Base-by-base conservation (phyloP, 208 protist genomes). In the Vickermania spadyakhi region DNA sequence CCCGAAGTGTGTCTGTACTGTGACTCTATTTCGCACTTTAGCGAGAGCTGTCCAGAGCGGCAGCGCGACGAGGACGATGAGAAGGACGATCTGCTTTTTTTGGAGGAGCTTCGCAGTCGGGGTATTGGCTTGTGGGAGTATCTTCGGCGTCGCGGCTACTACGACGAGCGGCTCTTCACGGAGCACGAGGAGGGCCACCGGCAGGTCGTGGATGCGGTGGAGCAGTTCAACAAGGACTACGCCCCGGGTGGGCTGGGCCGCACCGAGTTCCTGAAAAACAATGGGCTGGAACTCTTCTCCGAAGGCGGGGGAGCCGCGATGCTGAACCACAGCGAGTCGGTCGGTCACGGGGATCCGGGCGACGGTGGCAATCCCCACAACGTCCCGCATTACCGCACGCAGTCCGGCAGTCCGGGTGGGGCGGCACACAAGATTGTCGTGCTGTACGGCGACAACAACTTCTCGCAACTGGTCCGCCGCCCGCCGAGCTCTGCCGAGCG, bases 1-100 rank as follows among this genome's bases (percentile, higher is more conserved):
- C 86, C 86, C 0, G 79, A 94, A 28, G 81, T 94, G 30, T 94
- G 86, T 52, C 55, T 93, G 28, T 90, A 86, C 70, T 93, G 86
- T 64, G 83, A 90, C 63, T 81, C 73, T 2, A 79, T 79, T 52
- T 73, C 89, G 65, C 86, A 93, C 65, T 51, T 53, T 55, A 79
- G 73, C 57, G 86, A 87, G 52, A 66, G 74, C 31, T 93, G 86
- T 68, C n/a, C n/a, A n/a, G n/a, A n/a, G n/a, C n/a, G n/a, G n/a
- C n/a, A n/a, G n/a, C 36, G 36, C 36, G 49, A 58, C 3, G 60
- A 61, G 3, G 77, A 73, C 25, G 64, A 57, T 18, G 68, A 72
- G 42, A 83, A 88, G 28, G 77, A 88, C 69, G 77, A 88, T 66
- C 61, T 67, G 14, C 79, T 64, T 28, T 93, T 84, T 60, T 66